Conservation (phyloP, 2,329 filamentous ascomycete species). For the Aspergillus felis region DNA sequence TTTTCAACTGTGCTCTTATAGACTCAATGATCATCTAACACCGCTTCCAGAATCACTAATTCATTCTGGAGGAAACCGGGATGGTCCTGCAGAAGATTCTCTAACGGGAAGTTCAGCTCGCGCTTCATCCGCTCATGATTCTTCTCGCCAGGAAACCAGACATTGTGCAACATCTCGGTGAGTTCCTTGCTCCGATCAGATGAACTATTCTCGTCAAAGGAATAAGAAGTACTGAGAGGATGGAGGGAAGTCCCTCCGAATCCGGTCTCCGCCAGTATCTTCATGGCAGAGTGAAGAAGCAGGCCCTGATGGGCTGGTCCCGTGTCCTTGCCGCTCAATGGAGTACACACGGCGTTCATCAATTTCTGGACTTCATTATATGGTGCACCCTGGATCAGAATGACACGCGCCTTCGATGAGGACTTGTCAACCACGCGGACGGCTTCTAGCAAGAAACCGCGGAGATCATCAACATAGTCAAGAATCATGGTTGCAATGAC, state of each 20-base stretch:
- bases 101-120: neutral
- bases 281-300: neutral
- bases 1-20: no score
- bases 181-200: neutral
- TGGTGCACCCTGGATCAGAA: constrained; percentile 4
- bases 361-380: constrained; percentile 1
- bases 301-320: constrained; percentile 3
- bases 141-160: neutral
- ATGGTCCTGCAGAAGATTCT: neutral
- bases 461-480: neutral
- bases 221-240: neutral
- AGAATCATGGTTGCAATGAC: neutral
- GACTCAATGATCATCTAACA: neutral
- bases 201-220: neutral
- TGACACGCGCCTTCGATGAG: neutral
- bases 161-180: neutral
- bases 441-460: neutral
- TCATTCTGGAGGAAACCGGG: neutral
- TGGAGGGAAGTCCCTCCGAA: neutral
- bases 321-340: neutral
- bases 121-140: neutral
- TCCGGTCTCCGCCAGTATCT: neutral
- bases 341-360: neutral
- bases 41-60: neutral
- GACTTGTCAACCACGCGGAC: neutral